Conservation (phyloP, 2,329 filamentous ascomycete genomes). For the Pseudogymnoascus sp. region DNA sequence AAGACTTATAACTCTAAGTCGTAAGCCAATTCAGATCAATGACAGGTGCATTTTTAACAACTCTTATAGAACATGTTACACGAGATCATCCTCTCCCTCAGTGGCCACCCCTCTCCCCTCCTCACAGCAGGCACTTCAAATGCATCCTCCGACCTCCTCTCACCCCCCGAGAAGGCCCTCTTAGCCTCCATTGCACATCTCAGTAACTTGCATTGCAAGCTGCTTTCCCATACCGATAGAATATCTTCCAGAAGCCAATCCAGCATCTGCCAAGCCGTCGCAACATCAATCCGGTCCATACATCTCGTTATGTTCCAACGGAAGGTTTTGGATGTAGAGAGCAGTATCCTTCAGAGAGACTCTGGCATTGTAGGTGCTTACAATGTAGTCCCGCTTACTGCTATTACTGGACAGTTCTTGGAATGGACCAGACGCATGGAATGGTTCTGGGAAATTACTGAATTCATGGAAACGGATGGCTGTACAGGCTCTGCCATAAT, state of each 20-base stretch:
- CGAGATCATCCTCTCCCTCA: conserved; percentile 94
- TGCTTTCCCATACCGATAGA: conserved; percentile 56
- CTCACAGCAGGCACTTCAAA: conserved; percentile 47
- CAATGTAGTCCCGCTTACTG: conserved; percentile 84
- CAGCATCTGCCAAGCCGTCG: conserved; percentile 78
- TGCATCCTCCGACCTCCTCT: conserved; percentile 43
- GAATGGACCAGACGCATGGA: conserved; percentile 76
- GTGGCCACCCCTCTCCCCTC: conserved; percentile 84
- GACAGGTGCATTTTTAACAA: neutral
- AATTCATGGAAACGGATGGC: conserved; percentile 50
- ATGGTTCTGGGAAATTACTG: conserved; percentile 70
- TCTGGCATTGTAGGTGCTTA: conserved; percentile 79
- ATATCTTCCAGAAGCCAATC: conserved; percentile 67
- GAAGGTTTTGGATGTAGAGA: conserved; percentile 78
- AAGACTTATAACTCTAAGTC: conserved; percentile 2
- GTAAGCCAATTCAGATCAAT: conserved; percentile 12
- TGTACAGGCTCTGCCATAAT: conserved; percentile 68
- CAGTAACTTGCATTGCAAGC: conserved; percentile 65
- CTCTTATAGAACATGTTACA: conserved; percentile 64
- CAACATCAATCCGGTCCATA: conserved; percentile 62
- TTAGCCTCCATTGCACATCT: conserved; percentile 68
- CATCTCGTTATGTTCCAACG: conserved; percentile 75
- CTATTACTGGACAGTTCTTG: conserved; percentile 75
- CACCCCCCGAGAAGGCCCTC: conserved; percentile 74
- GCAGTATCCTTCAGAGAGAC: conserved; percentile 65